These are phyloP conservation scores for Gossypium armourianum DNA, from an alignment of 441 rosid genomes.

Conservation along the genomic window DNA sequence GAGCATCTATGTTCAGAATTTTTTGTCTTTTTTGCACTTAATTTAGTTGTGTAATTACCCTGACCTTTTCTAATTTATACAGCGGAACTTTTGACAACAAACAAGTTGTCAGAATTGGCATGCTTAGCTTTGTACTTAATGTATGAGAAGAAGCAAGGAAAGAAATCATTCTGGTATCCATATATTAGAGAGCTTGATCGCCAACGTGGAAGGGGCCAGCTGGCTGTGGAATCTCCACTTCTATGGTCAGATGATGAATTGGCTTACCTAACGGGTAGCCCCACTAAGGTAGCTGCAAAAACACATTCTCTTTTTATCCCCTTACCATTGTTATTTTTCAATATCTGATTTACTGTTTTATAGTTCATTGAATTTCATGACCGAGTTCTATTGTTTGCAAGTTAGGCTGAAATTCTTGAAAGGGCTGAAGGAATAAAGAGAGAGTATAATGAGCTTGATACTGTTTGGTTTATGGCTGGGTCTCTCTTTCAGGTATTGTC, in stretches of 20 bases:
- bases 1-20: not conserved
- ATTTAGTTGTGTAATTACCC: constrained; percentile 3
- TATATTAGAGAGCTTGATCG: constrained; percentile 94
- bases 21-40: not conserved
- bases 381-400: constrained; percentile 23
- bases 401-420: constrained; percentile 69
- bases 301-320: not conserved
- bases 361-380: constrained; percentile 17
- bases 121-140: constrained; percentile 84
- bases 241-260: constrained; percentile 78
- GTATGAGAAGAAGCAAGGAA: constrained; percentile 96
- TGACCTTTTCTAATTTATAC: constrained; percentile 18
- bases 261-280: constrained; percentile 79
- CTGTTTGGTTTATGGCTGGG: constrained; percentile 98
- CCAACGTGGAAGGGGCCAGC: constrained; percentile 84
- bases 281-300: constrained; percentile 51
- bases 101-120: constrained; percentile 83
- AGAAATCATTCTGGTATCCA: constrained; percentile 84
- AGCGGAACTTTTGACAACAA: constrained; percentile 82
- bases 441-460: constrained; percentile 78
- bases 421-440: constrained; percentile 76
- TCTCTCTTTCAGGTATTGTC: constrained; percentile 75
- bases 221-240: constrained; percentile 87
- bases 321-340: not conserved
- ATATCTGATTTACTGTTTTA: not conserved